A percentile compares a stretch with the other conserved stretches of the same genome.
phyloP scores from a whole-genome alignment of 2,329 filamentous ascomycete genomes.

The Lachnellula hyalina region DNA sequence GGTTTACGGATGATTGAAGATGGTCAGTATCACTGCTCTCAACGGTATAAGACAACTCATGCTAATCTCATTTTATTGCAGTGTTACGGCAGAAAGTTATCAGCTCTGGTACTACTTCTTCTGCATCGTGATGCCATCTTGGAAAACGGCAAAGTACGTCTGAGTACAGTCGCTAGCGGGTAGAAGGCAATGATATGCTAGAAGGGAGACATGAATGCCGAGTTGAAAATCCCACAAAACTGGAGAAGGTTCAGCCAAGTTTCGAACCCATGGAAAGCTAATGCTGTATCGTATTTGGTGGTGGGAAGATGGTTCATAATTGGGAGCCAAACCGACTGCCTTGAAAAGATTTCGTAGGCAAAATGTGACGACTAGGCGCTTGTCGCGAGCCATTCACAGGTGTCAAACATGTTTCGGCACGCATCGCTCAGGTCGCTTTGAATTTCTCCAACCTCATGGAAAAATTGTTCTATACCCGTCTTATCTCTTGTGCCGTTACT shows the following conservation, averaged over 20 bases:
- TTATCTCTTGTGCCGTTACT: conserved; percentile 3
- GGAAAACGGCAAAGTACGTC: not conserved
- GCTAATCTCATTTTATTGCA: conserved; percentile 27
- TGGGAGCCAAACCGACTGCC: not conserved
- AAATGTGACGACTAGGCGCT: not conserved
- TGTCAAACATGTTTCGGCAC: not conserved
- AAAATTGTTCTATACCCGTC: conserved; percentile 18
- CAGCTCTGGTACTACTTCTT: conserved; percentile 35
- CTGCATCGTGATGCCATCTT: conserved; percentile 24
- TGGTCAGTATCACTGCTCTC: conserved; percentile 45
- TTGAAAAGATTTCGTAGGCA: not conserved
- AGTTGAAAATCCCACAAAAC: not conserved
- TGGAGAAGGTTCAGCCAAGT: not conserved
- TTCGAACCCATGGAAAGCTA: not conserved
- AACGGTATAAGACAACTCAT: not conserved
- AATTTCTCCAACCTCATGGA: conserved; percentile 16
- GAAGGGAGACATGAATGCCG: not conserved
- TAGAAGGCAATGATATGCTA: not conserved
- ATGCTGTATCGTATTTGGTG: not conserved
- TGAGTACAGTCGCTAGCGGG: conserved; percentile 2
- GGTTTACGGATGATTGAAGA: conserved; percentile 87
- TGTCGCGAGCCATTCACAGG: not conserved
- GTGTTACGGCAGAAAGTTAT: conserved; percentile 49
- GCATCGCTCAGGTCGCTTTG: conserved; percentile 7
- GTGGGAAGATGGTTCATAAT: not conserved